Percentiles rank a stretch among this genome's conserved stretches.
These are phyloP conservation scores for Balakata baccata DNA, from an alignment of 345 rosid genomes.

Conservation along the genomic window DNA sequence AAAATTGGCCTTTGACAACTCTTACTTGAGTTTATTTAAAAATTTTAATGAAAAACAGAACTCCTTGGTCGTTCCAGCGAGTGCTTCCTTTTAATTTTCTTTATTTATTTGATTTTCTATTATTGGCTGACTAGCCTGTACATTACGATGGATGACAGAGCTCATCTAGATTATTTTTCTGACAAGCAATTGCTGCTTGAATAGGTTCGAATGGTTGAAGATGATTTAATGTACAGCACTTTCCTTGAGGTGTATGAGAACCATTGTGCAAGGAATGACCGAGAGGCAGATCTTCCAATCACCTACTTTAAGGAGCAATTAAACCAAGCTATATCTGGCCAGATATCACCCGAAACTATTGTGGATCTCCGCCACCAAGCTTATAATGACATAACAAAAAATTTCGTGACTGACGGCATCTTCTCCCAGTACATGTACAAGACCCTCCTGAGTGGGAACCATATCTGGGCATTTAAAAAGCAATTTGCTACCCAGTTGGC, in stretches of 20 bases:
- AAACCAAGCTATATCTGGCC: constrained; percentile 91
- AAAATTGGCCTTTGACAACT: neutral
- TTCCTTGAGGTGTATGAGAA: constrained; percentile 98
- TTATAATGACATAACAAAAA: constrained; percentile 75
- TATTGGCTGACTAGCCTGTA: constrained; percentile 3
- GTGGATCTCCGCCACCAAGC: constrained; percentile 96
- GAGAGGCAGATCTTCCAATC: constrained; percentile 89
- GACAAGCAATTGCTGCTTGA: neutral
- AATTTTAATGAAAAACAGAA: neutral
- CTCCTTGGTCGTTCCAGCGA: neutral
- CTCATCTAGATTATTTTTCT: neutral
- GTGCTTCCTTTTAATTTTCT: neutral
- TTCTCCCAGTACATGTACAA: constrained; percentile 98
- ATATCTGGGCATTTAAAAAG: constrained; percentile 97
- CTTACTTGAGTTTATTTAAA: neutral
- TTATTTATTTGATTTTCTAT: neutral
- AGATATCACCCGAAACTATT: constrained; percentile 75
- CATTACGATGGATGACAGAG: neutral
- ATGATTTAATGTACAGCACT: constrained; percentile 91
- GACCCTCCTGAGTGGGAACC: constrained; percentile 76
- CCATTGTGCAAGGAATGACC: constrained; percentile 87
- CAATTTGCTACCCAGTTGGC: constrained; percentile 97
- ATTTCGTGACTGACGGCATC: constrained; percentile 62
- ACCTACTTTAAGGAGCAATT: constrained; percentile 88
- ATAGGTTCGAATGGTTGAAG: constrained; percentile 99